Evolutionary conservation across 805 yeast species (phyloP).

Genomic region (Lipomyces kockii): DNA sequence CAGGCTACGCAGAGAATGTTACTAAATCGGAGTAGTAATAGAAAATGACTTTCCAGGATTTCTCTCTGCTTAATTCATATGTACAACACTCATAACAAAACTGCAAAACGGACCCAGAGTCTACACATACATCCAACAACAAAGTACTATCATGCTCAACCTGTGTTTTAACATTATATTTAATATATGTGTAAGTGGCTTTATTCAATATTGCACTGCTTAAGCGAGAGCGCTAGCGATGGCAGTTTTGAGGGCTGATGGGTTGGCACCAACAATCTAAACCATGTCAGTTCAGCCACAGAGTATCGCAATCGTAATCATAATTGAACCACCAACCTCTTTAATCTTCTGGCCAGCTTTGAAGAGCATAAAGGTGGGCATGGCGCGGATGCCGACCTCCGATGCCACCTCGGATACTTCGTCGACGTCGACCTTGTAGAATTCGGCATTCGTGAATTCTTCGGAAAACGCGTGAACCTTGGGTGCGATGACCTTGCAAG

Average conservation of each 20-base stretch:
- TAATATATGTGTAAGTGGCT: background rate
- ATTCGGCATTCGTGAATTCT: conserved; percentile 57
- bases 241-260: conserved; percentile 38
- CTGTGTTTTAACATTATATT: background rate
- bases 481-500: conserved; percentile 98
- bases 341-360: conserved; percentile 79
- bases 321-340: conserved; percentile 47
- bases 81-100: background rate
- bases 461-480: conserved; percentile 78
- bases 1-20: too few species aligned
- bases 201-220: background rate
- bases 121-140: background rate
- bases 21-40: background rate
- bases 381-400: conserved; percentile 64
- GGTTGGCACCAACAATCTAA: conserved; percentile 39
- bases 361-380: conserved; percentile 75
- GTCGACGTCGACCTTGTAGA: conserved; percentile 93
- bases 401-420: conserved; percentile 75
- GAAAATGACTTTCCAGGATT: background rate
- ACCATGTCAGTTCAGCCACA: background rate
- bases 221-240: conserved; percentile 32
- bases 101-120: background rate
- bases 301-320: too few species aligned
- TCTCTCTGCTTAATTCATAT: background rate
- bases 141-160: background rate